Conservation (phyloP, 106 monocot species). For the Allium sativum region DNA sequence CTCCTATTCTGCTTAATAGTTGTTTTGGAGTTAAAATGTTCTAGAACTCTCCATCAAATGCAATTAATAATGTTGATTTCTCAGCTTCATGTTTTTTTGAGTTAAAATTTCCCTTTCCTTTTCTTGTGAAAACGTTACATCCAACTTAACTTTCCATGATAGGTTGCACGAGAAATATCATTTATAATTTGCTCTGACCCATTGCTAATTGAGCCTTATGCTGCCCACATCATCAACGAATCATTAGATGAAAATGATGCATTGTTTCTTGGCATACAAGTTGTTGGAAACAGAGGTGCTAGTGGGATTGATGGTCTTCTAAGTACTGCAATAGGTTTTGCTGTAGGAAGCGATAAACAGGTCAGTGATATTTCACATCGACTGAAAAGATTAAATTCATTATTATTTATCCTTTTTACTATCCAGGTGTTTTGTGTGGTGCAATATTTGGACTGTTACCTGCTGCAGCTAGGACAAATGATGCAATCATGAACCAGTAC, state of each 20-base stretch:
- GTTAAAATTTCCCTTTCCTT: neutral
- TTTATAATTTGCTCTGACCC: constrained; percentile 54
- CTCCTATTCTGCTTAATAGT: too few relatives aligned
- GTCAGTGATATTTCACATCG: constrained; percentile 25
- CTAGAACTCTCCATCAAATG: too few relatives aligned
- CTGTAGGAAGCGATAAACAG: constrained; percentile 61
- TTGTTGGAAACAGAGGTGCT: constrained; percentile 87
- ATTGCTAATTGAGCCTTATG: constrained; percentile 74
- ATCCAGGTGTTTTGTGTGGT: constrained; percentile 79
- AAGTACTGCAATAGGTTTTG: constrained; percentile 81
- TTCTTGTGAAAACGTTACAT: neutral
- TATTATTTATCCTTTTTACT: too few relatives aligned
- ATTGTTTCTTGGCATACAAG: constrained; percentile 63
- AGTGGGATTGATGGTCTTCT: constrained; percentile 98
- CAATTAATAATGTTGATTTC: neutral
- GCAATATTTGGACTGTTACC: constrained; percentile 91
- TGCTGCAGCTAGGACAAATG: constrained; percentile 37
- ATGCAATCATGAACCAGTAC: constrained; percentile 41
- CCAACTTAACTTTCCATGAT: neutral
- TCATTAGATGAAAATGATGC: constrained; percentile 36
- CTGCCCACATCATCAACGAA: constrained; percentile 53
- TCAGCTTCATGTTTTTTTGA: neutral
- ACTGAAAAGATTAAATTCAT: neutral
- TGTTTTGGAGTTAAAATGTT: too few relatives aligned
- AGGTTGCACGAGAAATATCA: constrained; percentile 69